Conservation (phyloP, 129 eudicot species). For the Chrysanthemum lavandulifolium region DNA sequence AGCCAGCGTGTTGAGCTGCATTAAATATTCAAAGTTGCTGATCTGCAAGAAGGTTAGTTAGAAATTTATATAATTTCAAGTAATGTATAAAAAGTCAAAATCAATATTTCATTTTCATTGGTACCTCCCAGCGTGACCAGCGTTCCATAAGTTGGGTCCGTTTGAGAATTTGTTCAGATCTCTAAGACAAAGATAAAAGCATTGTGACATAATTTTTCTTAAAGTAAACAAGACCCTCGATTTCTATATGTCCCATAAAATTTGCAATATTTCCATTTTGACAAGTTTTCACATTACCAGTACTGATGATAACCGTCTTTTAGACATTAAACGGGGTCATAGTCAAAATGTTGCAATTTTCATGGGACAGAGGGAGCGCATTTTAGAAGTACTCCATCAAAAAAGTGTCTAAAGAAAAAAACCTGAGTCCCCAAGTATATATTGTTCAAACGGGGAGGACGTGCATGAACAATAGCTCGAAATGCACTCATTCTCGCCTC, state of each 20-base stretch:
- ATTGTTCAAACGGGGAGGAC: constrained; percentile 84
- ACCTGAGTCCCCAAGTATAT: constrained; percentile 91
- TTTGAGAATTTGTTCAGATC: constrained; percentile 88
- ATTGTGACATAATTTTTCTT: constrained; percentile 9
- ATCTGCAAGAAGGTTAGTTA: constrained; percentile 51
- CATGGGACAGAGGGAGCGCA: not conserved
- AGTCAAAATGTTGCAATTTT: not conserved
- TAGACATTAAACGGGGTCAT: not conserved
- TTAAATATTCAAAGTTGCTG: constrained; percentile 94
- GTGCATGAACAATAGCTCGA: constrained; percentile 86
- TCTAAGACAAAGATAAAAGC: constrained; percentile 45
- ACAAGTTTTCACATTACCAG: constrained; percentile 13
- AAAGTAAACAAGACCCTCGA: constrained; percentile 10
- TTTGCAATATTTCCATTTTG: not conserved
- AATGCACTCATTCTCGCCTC: constrained; percentile 77
- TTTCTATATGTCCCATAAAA: constrained; percentile 5
- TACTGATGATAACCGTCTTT: not conserved
- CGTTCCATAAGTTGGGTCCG: constrained; percentile 95
- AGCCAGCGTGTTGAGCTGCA: constrained; percentile 96
- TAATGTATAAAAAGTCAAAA: constrained; percentile 7
- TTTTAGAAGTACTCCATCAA: not conserved
- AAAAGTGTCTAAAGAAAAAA: not conserved
- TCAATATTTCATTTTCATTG: constrained; percentile 5
- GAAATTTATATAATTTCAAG: constrained; percentile 7
- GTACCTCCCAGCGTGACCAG: constrained; percentile 98